Evolutionary conservation across 2,329 filamentous ascomycete species (phyloP).

Genomic region (Sphaceloma murrayae): DNA sequence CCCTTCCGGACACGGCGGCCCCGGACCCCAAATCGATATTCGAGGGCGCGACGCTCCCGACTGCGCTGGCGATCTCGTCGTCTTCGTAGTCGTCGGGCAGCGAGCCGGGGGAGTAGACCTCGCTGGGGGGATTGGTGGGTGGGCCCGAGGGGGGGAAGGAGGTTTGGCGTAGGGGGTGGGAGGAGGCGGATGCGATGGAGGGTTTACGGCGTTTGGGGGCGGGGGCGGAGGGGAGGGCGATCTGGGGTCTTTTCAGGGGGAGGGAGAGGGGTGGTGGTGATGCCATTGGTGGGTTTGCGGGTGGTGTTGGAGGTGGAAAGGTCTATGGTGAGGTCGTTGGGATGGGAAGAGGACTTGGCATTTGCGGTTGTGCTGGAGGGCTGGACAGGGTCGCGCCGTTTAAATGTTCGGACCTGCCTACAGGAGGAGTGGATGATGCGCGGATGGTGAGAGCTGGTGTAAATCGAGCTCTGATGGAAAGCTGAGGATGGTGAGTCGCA

Average conservation of each 20-base stretch:
- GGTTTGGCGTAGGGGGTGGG: slow-evolving; percentile 67
- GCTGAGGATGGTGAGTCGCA: no score
- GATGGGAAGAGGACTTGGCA: no score
- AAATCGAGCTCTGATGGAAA: no score
- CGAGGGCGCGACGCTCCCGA: slow-evolving; percentile 18
- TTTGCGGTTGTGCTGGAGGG: no score
- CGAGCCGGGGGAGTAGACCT: slow-evolving; percentile 19
- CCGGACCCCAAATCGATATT: neutral
- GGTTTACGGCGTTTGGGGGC: slow-evolving; percentile 59
- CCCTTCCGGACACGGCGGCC: neutral
- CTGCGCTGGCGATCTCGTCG: slow-evolving; percentile 29
- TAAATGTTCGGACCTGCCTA: no score
- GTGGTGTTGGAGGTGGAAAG: neutral
- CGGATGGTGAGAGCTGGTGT: no score
- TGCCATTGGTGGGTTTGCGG: neutral
- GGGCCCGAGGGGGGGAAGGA: slow-evolving; percentile 57
- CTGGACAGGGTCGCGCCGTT: no score
- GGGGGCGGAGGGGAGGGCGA: slow-evolving; percentile 42
- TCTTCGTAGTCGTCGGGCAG: slow-evolving; percentile 22
- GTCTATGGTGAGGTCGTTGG: no score
- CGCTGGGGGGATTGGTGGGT: slow-evolving; percentile 22
- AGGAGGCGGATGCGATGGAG: slow-evolving; percentile 50
- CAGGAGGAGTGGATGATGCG: no score
- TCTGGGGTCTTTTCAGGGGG: slow-evolving; percentile 53
- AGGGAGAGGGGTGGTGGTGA: slow-evolving; percentile 31